Conservation (phyloP, 257 asterid genomes). For the Leonotis leonurus region DNA sequence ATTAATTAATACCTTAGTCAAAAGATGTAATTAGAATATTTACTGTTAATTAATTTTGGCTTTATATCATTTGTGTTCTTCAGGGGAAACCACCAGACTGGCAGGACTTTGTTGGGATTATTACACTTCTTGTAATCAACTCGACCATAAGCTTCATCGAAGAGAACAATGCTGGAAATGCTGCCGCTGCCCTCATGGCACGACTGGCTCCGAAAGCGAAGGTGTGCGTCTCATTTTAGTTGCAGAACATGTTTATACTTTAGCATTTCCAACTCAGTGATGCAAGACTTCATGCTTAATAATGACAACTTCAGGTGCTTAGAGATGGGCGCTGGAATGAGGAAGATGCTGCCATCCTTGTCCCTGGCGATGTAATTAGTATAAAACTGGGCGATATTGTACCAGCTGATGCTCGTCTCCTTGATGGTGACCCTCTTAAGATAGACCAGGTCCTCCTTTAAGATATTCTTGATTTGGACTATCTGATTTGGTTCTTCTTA, state of each 20-base stretch:
- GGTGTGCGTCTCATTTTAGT: conserved; percentile 19
- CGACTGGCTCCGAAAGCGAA: conserved; percentile 52
- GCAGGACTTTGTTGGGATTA: conserved; percentile 55
- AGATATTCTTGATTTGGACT: neutral
- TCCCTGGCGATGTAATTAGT: conserved; percentile 77
- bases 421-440: conserved; percentile 78
- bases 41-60: neutral
- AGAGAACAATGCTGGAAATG: conserved; percentile 57
- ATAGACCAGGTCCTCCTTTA: conserved; percentile 58
- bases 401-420: conserved; percentile 86
- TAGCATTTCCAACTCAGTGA: neutral
- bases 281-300: neutral
- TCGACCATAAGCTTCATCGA: conserved; percentile 55
- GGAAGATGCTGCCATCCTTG: conserved; percentile 66
- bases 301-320: conserved; percentile 34
- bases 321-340: conserved; percentile 74
- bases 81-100: conserved; percentile 51
- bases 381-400: conserved; percentile 73
- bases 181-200: conserved; percentile 61
- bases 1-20: neutral
- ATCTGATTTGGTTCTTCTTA: neutral
- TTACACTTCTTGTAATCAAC: conserved; percentile 41
- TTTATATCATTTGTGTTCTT: neutral
- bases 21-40: neutral
- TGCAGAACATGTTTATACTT: neutral